Evolutionary conservation across 306 rosid species (phyloP).

Genomic region (Herpetospermum pedunculosum): DNA sequence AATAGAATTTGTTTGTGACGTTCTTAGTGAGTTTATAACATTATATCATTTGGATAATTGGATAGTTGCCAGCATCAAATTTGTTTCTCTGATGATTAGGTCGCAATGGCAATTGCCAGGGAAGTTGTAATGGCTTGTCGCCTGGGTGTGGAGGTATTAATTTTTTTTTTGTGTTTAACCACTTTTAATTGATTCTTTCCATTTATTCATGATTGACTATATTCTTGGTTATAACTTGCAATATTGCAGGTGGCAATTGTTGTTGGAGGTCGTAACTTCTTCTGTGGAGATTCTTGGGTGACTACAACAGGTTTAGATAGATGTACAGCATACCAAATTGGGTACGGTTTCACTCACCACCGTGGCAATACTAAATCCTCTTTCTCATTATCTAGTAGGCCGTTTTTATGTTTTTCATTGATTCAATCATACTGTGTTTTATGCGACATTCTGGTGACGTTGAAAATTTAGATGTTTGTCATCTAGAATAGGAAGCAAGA

Average conservation of each 20-base stretch:
- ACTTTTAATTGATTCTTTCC: not conserved
- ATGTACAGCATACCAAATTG: conserved; percentile 86
- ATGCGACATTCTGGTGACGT: not conserved
- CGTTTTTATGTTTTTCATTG: not conserved
- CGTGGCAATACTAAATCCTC: not conserved
- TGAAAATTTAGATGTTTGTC: not conserved
- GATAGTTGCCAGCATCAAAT: not conserved
- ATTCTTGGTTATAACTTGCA: conserved; percentile 10
- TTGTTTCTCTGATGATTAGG: conserved; percentile 36
- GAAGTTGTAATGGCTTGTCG: conserved; percentile 82
- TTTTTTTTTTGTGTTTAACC: conserved; percentile 21
- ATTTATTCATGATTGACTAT: not conserved
- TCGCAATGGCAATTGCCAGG: conserved; percentile 61
- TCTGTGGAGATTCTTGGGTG: conserved; percentile 94
- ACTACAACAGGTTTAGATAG: conserved; percentile 76
- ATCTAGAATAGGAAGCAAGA: not conserved
- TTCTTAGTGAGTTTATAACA: not conserved
- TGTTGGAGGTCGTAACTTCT: conserved; percentile 92
- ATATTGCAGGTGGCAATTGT: conserved; percentile 71
- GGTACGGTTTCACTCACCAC: conserved; percentile 36
- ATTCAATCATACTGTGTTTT: not conserved
- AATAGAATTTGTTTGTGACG: not conserved
- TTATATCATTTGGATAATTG: not conserved
- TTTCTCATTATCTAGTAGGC: not conserved
- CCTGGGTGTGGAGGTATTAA: conserved; percentile 77